phyloP scores from a whole-genome alignment of 352 stramenopile species.

The Elongisporangium prolatum region DNA sequence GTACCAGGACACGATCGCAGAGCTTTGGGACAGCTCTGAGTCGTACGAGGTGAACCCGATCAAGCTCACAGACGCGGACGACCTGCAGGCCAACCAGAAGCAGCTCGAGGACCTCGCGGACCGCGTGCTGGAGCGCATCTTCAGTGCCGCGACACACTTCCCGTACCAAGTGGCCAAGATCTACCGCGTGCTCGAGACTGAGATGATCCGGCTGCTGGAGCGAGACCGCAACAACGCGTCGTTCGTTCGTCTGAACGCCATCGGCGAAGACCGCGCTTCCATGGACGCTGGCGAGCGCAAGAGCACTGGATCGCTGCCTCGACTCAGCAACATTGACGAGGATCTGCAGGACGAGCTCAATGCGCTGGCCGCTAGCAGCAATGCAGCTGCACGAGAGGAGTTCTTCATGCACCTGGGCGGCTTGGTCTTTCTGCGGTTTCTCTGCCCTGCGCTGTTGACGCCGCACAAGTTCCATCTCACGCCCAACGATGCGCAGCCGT shows the following conservation, averaged over 20 bases:
- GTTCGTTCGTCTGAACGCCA: constrained; percentile 42
- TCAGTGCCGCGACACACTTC: constrained; percentile 42
- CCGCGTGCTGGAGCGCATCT: constrained; percentile 43
- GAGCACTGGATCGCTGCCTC: constrained; percentile 36
- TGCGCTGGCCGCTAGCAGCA: not conserved
- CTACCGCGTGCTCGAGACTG: constrained; percentile 61
- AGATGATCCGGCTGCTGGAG: constrained; percentile 73
- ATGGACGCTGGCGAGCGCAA: constrained; percentile 27
- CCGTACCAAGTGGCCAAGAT: constrained; percentile 77
- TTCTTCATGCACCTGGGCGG: constrained; percentile 76
- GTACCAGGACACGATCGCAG: constrained; percentile 44
- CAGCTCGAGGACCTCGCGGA: constrained; percentile 50
- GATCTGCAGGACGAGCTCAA: constrained; percentile 25
- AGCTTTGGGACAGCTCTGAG: constrained; percentile 40
- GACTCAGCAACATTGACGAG: constrained; percentile 52
- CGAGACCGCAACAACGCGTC: constrained; percentile 49
- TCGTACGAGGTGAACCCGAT: constrained; percentile 68
- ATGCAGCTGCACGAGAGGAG: constrained; percentile 44
- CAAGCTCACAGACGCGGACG: constrained; percentile 29
- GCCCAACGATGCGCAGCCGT: constrained; percentile 28
- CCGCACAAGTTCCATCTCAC: constrained; percentile 71
- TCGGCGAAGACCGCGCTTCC: constrained; percentile 25
- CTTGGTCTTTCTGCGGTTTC: constrained; percentile 71
- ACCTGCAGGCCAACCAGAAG: constrained; percentile 45
- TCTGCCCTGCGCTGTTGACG: constrained; percentile 72